Percentiles rank a stretch among this genome's conserved stretches.
Evolutionary conservation across 1,284 basidiomycete genomes (phyloP).

Genomic region (Puccinia coronata): DNA sequence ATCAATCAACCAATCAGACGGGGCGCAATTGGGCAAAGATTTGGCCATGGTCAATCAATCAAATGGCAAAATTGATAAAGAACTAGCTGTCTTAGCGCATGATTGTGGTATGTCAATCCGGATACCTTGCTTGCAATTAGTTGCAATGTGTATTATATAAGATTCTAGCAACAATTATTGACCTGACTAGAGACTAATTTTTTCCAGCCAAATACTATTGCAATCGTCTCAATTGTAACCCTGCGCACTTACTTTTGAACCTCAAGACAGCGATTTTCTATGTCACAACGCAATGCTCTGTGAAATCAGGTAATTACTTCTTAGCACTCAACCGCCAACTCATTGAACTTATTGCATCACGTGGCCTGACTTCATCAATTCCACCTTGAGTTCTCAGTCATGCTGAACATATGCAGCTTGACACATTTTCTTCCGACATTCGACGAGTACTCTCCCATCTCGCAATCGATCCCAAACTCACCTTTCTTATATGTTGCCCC

Average conservation of each 20-base stretch:
- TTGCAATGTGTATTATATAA: no score
- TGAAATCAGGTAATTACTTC: background rate
- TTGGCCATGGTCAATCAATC: no score
- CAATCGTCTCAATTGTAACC: background rate
- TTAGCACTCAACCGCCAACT: background rate
- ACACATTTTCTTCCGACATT: background rate
- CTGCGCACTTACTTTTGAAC: background rate
- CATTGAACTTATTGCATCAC: background rate
- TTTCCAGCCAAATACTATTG: background rate
- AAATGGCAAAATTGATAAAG: no score
- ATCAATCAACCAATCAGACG: no score
- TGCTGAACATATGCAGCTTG: background rate
- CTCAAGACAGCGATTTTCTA: constrained; percentile 17
- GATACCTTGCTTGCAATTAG: no score
- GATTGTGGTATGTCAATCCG: no score
- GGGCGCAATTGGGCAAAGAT: no score
- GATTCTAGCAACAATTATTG: no score
- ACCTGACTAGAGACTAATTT: no score
- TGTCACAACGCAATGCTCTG: background rate
- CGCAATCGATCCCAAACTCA: background rate
- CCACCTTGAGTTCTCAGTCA: background rate
- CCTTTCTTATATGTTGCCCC: background rate
- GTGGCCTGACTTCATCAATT: background rate
- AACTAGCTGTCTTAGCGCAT: no score
- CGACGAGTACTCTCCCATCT: background rate